Base-by-base conservation (phyloP, 1,139 yeast genomes). In the Geotrichum restrictum region DNA sequence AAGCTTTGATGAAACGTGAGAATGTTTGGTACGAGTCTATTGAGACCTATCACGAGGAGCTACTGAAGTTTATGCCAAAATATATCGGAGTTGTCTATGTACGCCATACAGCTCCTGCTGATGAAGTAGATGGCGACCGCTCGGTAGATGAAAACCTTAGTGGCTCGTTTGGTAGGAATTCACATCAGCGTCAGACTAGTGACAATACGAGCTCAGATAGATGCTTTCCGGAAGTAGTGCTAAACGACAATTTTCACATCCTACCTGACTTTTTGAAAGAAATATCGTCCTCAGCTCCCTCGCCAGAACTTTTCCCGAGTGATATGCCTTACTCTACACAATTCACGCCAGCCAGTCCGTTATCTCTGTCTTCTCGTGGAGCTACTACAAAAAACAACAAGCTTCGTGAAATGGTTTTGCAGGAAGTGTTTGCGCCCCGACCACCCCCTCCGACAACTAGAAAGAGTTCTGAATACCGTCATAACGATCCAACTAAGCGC, bases 31-130 rank as follows among this genome's bases (percentile, higher is more conserved):
- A 94, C 68, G 98, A 94, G 67, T 81, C 85, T 3, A 83, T 93
- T 45, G 97, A 93, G 69, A 69, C 75, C 45, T 73, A 78, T 39
- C 96, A 88, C 67, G 84, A 85, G 19, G 91, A 85, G 53, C 73
- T 94, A 47, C 74, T 89, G 51, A 75, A 77, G 55, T 94, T 86
- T 66, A 86, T 93, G 95, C 98, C 98, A 1, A 80, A 81, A 59
- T 94, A 93, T 67, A 86, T 91, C 56, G 98, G 99, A 8, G 97
- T 91, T 1, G 72, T 91, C 53, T 91, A 91, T 66, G 98, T 91
- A 8, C 77, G 98, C 51, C 93, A 89, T 65, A 77, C 83, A 38
- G 76, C 79, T 52, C 67, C 60, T 8, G 59, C 31, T 4, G 57
- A 51, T 22, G 54, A 51, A 13, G 54, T 46, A 11, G 33, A 32